phyloP scores from a whole-genome alignment of 164 flowering plant species.

The Akebia trifoliata region DNA sequence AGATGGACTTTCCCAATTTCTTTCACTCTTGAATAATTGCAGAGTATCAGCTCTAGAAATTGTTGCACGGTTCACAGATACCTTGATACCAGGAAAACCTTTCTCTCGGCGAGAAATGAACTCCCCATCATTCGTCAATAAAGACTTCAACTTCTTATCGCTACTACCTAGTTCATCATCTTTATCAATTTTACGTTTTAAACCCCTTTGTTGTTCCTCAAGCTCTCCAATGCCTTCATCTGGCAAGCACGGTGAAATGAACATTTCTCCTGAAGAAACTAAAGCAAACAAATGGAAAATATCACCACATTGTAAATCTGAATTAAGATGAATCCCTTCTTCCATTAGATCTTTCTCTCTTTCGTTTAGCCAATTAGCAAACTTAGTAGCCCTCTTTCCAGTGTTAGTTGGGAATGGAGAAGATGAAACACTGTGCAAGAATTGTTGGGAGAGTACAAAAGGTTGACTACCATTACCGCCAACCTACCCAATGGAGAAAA shows the following conservation, averaged over 20 bases:
- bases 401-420: constrained; percentile 74
- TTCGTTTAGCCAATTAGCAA: constrained; percentile 62
- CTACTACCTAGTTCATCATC: no score
- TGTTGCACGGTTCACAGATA: constrained; percentile 39
- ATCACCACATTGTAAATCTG: constrained; percentile 83
- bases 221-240: constrained; percentile 85
- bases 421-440: constrained; percentile 56
- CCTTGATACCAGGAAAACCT: constrained; percentile 85
- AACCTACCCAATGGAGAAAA: constrained; percentile 27
- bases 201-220: constrained; percentile 44
- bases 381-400: constrained; percentile 63
- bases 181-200: constrained; percentile 50
- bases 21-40: constrained; percentile 26
- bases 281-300: constrained; percentile 62
- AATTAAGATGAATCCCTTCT: constrained; percentile 43
- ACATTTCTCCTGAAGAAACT: constrained; percentile 63
- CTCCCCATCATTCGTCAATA: constrained; percentile 45
- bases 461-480: constrained; percentile 54
- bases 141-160: constrained; percentile 48
- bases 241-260: constrained; percentile 62
- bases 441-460: constrained; percentile 67
- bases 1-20: constrained; percentile 10
- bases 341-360: constrained; percentile 53
- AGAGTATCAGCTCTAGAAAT: constrained; percentile 31
- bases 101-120: constrained; percentile 64